A percentile compares a stretch with the other conserved stretches of the same genome.
phyloP scores from a whole-genome alignment of 2,329 filamentous ascomycete genomes.

The Neoscytalidium dimidiatum region DNA sequence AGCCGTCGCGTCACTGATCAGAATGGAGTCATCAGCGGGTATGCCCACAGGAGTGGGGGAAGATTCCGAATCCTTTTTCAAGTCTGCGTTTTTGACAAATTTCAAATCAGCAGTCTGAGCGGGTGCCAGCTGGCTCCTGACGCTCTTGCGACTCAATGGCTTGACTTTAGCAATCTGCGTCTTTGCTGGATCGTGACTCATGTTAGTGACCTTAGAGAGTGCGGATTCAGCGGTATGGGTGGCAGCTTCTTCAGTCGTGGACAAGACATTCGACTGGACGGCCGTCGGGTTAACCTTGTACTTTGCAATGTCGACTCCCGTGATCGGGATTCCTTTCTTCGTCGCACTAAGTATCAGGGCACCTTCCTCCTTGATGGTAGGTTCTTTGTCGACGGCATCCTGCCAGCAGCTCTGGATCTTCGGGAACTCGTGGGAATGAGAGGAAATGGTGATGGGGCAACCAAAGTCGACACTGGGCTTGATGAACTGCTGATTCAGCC shows the following conservation, averaged over 20 bases:
- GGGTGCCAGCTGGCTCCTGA: too few relatives aligned
- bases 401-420: neutral
- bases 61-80: too few relatives aligned
- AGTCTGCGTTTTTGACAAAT: too few relatives aligned
- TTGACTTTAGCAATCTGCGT: too few relatives aligned
- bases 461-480: neutral
- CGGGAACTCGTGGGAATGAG: neutral
- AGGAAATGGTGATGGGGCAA: neutral
- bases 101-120: too few relatives aligned
- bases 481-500: neutral
- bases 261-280: neutral
- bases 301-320: neutral
- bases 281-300: neutral
- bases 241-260: too few relatives aligned
- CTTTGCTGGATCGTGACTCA: too few relatives aligned
- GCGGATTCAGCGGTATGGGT: too few relatives aligned
- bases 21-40: neutral
- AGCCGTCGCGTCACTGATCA: neutral
- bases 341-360: neutral
- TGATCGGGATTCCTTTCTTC: neutral
- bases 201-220: too few relatives aligned
- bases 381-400: neutral
- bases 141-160: too few relatives aligned
- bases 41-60: too few relatives aligned
- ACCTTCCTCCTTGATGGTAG: neutral